Percentiles rank a stretch among this genome's conserved stretches.
Conservation (phyloP, 208 protist species). For the Trichomonas tenax region DNA sequence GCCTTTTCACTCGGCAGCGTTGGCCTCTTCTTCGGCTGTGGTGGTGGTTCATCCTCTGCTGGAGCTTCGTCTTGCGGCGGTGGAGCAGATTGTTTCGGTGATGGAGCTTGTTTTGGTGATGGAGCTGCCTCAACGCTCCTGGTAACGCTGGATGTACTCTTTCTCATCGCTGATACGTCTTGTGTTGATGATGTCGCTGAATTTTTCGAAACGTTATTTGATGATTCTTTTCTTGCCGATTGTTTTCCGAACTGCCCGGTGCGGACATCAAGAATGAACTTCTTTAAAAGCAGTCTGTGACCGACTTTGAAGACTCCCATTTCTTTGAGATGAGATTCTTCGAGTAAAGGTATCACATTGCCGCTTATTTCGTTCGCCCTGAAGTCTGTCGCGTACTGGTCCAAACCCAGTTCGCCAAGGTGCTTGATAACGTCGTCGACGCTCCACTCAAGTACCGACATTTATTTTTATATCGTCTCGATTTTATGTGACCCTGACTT, state of each 20-base stretch:
- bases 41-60: not conserved
- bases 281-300: not conserved
- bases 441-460: not conserved
- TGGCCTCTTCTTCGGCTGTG: not conserved
- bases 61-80: not conserved
- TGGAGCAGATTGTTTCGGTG: not conserved
- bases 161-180: not conserved
- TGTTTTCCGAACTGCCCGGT: not conserved
- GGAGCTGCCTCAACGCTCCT: not conserved
- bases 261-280: not conserved
- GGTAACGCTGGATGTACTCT: not conserved
- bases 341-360: not conserved
- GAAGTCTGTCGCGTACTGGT: not conserved
- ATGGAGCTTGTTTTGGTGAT: not conserved
- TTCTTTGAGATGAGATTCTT: slow-evolving; percentile 15
- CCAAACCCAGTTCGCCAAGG: not conserved
- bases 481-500: no score
- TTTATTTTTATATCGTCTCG: no score
- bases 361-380: not conserved
- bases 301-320: not conserved
- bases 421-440: not conserved
- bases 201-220: not conserved
- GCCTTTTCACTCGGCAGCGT: not conserved
- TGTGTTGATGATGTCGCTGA: not conserved
- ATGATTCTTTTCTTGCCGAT: not conserved